Evolutionary conservation across 805 yeast species (phyloP), one percentile per base, ranked within the genome.

Genomic region (Nakazawaea wickerhamii): DNA sequence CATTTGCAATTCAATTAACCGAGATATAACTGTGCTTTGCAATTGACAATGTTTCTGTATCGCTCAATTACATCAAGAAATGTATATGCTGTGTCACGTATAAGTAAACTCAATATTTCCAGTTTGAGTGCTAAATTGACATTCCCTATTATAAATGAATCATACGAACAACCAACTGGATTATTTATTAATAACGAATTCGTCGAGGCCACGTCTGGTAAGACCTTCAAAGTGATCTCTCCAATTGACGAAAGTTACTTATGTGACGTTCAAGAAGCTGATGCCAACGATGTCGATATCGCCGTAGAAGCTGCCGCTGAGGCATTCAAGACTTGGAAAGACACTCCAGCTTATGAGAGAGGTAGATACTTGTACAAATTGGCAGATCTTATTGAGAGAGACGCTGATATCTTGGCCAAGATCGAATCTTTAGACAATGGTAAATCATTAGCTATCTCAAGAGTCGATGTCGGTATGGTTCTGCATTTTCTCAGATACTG

Each of bases 341-440:
- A 68, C 9, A 65, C 66, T 38, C 80, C 78, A 53, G 88, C 89
- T 38, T 51, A 63, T 21, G 68, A 63, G 31, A 74, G 89, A 62
- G 75, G 76, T 40, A 64, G 59, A 46, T 69, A 67, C 17, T 58
- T 84, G 45, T 55, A 59, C 58, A 81, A 76, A 55, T 69, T 84
- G 46, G 90, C 91, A 41, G 88, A 82, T 45, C 65, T 81, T 51
- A 58, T 84, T 39, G 90, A 84, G 53, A 71, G 70, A 49, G 68
- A 83, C 52, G 65, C 72, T 35, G 89, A 82, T 44, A 64, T 75
- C 40, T 67, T 84, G 46, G 80, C 88, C 26, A 64, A 73, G 47
- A 81, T 84, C 52, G 93, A 84, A 63, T 65, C 88, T 15, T 67
- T 78, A 50, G 90, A 84, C 60, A 83, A 84, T 55, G 95, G 95